Conservation (phyloP, 1,284 basidiomycete genomes). For the Crepidotus sp. region DNA sequence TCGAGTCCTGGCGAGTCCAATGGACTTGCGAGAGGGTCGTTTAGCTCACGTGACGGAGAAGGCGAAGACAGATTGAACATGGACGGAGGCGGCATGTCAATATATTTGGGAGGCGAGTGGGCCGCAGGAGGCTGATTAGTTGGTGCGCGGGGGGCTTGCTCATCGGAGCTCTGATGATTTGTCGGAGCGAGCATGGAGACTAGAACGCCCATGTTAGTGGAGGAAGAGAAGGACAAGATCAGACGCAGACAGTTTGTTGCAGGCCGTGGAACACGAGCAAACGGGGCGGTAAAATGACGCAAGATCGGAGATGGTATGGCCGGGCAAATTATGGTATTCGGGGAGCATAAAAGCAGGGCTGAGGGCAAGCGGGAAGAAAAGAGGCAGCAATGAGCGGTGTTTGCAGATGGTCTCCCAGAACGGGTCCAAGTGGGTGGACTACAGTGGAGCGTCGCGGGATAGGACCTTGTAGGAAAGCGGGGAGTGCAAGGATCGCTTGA, state of each 20-base stretch:
- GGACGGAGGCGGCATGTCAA: constrained; percentile 22
- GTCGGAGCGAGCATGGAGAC: constrained; percentile 10
- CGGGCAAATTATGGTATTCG: constrained; percentile 5
- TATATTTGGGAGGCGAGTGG: constrained; percentile 19
- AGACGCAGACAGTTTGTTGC: constrained; percentile 17
- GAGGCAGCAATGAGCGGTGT: background rate
- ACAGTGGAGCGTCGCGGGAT: background rate
- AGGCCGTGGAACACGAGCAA: constrained; percentile 13
- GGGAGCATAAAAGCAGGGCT: constrained; percentile 8
- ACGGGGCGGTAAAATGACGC: constrained; percentile 14
- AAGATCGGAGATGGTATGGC: constrained; percentile 14
- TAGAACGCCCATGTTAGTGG: constrained; percentile 15
- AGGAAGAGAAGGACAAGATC: background rate
- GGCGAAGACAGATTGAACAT: constrained; percentile 15
- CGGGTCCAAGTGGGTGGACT: background rate
- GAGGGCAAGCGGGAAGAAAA: background rate
- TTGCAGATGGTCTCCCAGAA: background rate
- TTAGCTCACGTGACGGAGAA: constrained; percentile 12
- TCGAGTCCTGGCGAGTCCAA: constrained; percentile 16
- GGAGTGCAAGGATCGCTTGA: background rate
- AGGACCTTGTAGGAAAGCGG: constrained; percentile 1
- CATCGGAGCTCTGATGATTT: constrained; percentile 1
- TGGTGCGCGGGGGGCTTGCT: constrained; percentile 2
- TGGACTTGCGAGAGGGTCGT: constrained; percentile 16
- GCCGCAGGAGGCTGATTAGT: constrained; percentile 18